phyloP scores from a whole-genome alignment of 2,329 filamentous ascomycete genomes.

The Juglanconis oblonga region DNA sequence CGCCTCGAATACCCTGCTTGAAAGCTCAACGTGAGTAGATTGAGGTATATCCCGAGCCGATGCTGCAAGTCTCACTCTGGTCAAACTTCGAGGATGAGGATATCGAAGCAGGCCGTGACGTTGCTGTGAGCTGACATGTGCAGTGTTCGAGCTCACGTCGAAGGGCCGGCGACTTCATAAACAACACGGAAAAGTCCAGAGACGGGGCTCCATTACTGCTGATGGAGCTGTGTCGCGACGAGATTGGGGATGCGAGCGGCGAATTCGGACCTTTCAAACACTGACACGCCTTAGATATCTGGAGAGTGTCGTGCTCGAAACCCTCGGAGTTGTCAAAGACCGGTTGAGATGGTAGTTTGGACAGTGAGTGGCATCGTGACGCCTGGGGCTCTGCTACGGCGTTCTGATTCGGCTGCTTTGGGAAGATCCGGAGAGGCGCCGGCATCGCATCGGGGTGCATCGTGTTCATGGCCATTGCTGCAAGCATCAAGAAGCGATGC shows the following conservation, averaged over 20 bases:
- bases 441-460: not conserved
- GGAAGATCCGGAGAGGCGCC: not conserved
- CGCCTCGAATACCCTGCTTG: no score
- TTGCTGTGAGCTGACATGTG: not conserved
- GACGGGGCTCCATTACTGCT: not conserved
- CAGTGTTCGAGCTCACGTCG: not conserved
- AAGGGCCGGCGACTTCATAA: constrained; percentile 1
- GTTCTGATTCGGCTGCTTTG: not conserved
- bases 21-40: not conserved
- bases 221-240: not conserved
- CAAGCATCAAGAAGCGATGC: no score
- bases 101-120: not conserved
- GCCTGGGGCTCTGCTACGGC: not conserved
- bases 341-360: constrained; percentile 1
- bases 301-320: not conserved
- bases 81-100: no score
- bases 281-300: not conserved
- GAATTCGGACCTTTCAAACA: not conserved
- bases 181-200: constrained; percentile 5
- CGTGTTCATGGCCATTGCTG: not conserved
- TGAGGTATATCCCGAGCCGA: not conserved
- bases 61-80: not conserved
- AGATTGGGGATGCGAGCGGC: not conserved
- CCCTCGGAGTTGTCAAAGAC: not conserved
- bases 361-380: not conserved